These are phyloP conservation scores for Pythium sukuiense DNA, from an alignment of 352 stramenopile species.

Conservation along the genomic window DNA sequence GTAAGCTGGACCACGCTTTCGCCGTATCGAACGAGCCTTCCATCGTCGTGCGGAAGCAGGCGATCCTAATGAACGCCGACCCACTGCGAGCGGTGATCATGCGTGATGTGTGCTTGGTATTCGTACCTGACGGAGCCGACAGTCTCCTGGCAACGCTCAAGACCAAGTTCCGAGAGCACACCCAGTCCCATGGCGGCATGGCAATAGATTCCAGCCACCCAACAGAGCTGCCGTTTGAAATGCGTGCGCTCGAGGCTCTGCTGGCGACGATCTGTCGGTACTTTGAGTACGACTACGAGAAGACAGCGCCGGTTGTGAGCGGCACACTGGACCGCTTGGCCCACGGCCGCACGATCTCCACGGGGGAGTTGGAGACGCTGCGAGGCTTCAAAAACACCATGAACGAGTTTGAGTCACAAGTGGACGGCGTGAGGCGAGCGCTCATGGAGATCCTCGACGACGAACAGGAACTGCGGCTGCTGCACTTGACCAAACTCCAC, in stretches of 20 bases:
- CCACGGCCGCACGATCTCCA: slow-evolving; percentile 37
- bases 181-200: slow-evolving; percentile 8
- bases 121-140: slow-evolving; percentile 46
- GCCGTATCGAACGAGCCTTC: slow-evolving; percentile 73
- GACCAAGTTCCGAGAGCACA: slow-evolving; percentile 31
- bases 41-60: slow-evolving; percentile 74
- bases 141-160: slow-evolving; percentile 39
- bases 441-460: slow-evolving; percentile 73
- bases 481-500: slow-evolving; percentile 71
- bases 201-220: slow-evolving; percentile 1
- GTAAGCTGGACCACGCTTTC: slow-evolving; percentile 73
- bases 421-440: slow-evolving; percentile 51
- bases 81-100: slow-evolving; percentile 76
- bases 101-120: slow-evolving; percentile 44
- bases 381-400: slow-evolving; percentile 71
- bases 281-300: slow-evolving; percentile 52
- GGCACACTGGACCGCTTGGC: slow-evolving; percentile 49
- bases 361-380: slow-evolving; percentile 55
- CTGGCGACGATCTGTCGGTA: slow-evolving; percentile 56
- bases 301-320: slow-evolving; percentile 39
- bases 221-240: slow-evolving; percentile 55
- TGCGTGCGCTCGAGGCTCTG: slow-evolving; percentile 50
- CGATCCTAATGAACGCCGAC: slow-evolving; percentile 79
- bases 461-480: slow-evolving; percentile 60
- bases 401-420: slow-evolving; percentile 69